Conservation (phyloP, 768 basidiomycete genomes). For the Amanita brunnescens region DNA sequence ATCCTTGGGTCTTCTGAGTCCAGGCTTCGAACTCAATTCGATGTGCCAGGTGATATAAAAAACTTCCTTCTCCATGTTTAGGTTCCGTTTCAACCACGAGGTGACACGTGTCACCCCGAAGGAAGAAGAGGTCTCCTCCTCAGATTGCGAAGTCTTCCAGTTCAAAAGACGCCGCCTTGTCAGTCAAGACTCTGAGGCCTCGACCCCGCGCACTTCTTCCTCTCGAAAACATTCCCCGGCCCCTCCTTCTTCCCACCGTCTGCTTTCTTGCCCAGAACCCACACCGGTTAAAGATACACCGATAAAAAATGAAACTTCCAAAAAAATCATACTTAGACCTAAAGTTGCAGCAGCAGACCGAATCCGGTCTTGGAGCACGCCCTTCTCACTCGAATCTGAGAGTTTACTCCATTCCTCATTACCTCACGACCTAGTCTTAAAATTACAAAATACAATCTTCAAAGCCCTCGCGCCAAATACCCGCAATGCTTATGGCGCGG, state of each 20-base stretch:
- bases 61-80: slow-evolving; percentile 8
- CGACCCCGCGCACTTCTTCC: neutral
- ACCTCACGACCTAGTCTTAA: slow-evolving; percentile 5
- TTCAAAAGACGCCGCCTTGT: neutral
- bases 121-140: neutral
- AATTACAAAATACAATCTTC: slow-evolving; percentile 1
- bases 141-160: neutral
- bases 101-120: slow-evolving; percentile 1
- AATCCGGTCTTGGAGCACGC: slow-evolving; percentile 12
- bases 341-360: slow-evolving; percentile 12
- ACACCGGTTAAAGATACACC: no score
- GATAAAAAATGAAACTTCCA: slow-evolving; percentile 1
- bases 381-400: slow-evolving; percentile 1
- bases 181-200: neutral
- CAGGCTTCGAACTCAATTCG: slow-evolving; percentile 1
- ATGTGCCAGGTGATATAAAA: slow-evolving; percentile 11
- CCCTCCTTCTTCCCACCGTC: neutral
- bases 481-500: slow-evolving; percentile 20
- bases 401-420: neutral
- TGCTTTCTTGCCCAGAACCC: neutral
- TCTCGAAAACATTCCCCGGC: neutral
- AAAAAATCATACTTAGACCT: slow-evolving; percentile 6
- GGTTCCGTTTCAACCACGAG: neutral
- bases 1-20: slow-evolving; percentile 5
- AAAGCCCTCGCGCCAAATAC: slow-evolving; percentile 14